Base-by-base conservation (phyloP, 352 stramenopile species). In the Pythium biforme region DNA sequence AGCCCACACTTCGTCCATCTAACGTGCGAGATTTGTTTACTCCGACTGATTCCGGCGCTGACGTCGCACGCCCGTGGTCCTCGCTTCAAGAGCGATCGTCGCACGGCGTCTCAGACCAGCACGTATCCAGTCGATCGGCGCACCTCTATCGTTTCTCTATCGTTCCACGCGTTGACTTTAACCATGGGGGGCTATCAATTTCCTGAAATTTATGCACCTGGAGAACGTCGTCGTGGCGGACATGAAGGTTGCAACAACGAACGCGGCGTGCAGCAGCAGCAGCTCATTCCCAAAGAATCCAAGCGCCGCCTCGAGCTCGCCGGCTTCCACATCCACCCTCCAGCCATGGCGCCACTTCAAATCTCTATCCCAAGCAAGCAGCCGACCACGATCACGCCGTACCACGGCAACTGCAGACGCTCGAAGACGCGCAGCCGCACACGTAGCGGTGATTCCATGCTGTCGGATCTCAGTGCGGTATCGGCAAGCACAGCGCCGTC, bases 271-370 rank as follows among this genome's bases (percentile, higher is more conserved):
- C 37, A 43, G 8, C 31, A 37, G 31, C 37, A 43, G 2, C 9
- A n/a, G 37, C 37, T 22, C 57, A 58, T 64, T 64, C 57, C 39
- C 12, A 47, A 53, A 60, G 57, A 64, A 26, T 22, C 37, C 22
- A 26, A 40, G 20, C 20, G n/a, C 37, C 57, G 57, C 25, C 57
- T 64, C 37, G 25, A 64, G 48, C 57, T 64, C 57, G 47, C 57
- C 27, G 57, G 57, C 4, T 58, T 64, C 57, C 27, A 19, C 22
- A 26, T 52, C 34, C 33, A 23, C 27, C 19, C 48, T 15, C 22
- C 26, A 23, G 37, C 14, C 26, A 56, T 53, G 48, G 17, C 37
- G 4, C 23, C 48, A 40, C 22, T 57, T 3, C 37, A 55, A 3
- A 12, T n/a, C 17, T 6, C 20, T 3, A n/a, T 31, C 46, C 1